Evolutionary conservation across 2,329 filamentous ascomycete species (phyloP), one percentile per base, ranked within the genome.

Genomic region (Monilinia aucupariae): DNA sequence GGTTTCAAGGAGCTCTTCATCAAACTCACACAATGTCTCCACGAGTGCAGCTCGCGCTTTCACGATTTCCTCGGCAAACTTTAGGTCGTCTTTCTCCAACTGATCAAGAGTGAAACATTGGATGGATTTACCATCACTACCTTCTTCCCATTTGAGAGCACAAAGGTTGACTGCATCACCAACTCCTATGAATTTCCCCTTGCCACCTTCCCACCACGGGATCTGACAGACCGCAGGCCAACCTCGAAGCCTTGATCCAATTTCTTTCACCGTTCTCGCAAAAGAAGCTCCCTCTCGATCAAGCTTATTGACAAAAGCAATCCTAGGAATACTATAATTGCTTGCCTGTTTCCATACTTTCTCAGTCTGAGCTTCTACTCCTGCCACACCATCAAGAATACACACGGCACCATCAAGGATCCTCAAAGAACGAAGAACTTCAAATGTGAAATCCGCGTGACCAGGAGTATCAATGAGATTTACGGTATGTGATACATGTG

Each of bases 401-500:
- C 91, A 96, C n/a, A 96, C 87, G 1, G 91, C 91, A 6, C 92
- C 92, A 72, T 96, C 92, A 0, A 96, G 81, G 41, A 96, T 89
- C 25, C 91, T 87, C 8, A 97, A 80, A 39, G 93, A 97, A 15
- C 94, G 86, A 68, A 97, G 83, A 2, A 97, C 94, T 75, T 99
- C 94, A 72, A 97, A 97, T 0, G 93, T 92, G 71, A 99, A 99
- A 74, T 99, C 94, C 27, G 96, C 92, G 73, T 99, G 94, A 1
- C 94, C 94, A 2, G 94, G 94, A 0, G 94, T 97, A 74, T 99
- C 94, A 65, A 99, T 97, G 2, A 96, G 79, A 73, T 96, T 96
- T 75, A 96, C 87, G 6, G 86, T 90, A 73, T 93, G 86, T 1
- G 84, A 75, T 8, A 78, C 74, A 8, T 78, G 76, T 52, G 82